These are phyloP conservation scores for Gnomoniopsis smithogilvyi DNA, from an alignment of 2,329 filamentous ascomycete species.

Conservation along the genomic window DNA sequence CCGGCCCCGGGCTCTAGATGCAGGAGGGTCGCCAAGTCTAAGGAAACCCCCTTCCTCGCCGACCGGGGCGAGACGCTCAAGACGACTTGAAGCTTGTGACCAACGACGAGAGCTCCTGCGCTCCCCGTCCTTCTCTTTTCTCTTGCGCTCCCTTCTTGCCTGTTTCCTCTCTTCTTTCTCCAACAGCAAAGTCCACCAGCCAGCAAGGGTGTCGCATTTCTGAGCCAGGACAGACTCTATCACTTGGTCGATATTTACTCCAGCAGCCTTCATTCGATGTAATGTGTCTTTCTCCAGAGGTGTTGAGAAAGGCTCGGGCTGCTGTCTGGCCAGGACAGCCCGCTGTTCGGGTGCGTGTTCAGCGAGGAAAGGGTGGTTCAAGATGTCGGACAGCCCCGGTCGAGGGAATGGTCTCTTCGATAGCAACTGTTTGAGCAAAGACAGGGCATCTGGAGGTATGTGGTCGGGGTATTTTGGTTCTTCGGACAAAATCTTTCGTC, in stretches of 20 bases:
- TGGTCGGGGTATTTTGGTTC: slow-evolving; percentile 84
- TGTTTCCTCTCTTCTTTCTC: slow-evolving; percentile 95
- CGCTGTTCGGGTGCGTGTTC: slow-evolving; percentile 88
- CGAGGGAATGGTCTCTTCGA: slow-evolving; percentile 86
- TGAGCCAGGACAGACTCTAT: slow-evolving; percentile 92
- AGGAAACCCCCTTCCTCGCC: slow-evolving; percentile 67
- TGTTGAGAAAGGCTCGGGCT: slow-evolving; percentile 79
- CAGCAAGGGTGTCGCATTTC: slow-evolving; percentile 83
- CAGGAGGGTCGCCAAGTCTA: slow-evolving; percentile 40
- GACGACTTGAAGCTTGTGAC: slow-evolving; percentile 83
- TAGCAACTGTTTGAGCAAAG: slow-evolving; percentile 74
- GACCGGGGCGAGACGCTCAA: slow-evolving; percentile 78
- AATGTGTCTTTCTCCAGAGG: slow-evolving; percentile 85
- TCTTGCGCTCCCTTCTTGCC: slow-evolving; percentile 70
- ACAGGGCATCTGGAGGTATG: slow-evolving; percentile 72
- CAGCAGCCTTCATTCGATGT: slow-evolving; percentile 87
- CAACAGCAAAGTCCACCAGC: slow-evolving; percentile 93
- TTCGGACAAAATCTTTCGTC: slow-evolving; percentile 77
- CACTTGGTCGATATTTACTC: slow-evolving; percentile 89
- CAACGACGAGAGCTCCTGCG: slow-evolving; percentile 75
- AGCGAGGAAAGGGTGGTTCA: slow-evolving; percentile 81
- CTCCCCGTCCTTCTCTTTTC: slow-evolving; percentile 80
- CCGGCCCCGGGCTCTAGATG: slow-evolving; percentile 70
- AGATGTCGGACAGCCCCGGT: slow-evolving; percentile 78
- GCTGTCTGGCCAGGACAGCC: slow-evolving; percentile 79